Base-by-base conservation (phyloP, 352 stramenopile genomes). In the Globisporangium solare region DNA sequence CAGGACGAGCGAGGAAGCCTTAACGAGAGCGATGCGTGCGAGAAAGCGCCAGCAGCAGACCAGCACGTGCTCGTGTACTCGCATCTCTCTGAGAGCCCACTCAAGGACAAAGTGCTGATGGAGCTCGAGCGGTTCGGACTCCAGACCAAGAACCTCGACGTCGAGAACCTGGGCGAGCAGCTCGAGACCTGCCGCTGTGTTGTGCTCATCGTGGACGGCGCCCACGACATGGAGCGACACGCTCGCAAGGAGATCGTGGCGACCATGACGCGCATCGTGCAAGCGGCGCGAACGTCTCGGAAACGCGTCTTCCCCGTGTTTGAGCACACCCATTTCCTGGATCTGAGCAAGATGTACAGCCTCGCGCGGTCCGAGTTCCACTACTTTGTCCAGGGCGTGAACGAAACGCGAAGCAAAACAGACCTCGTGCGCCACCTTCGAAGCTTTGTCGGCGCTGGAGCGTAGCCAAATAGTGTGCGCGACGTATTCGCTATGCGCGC, bases 321-420 rank as follows among this genome's bases (percentile, higher is more conserved):
- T 5, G 73, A 80, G 35, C 73, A 79, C 20, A 53, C 40, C 24
- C 82, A 91, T 51, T 85, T 86, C 27, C 45, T 91, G 6, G 79
- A 86, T 52, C 70, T 89, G 22, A 89, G 78, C 66, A 86, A 88
- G 47, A 67, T 89, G 60, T 91, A 91, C 65, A 88, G 71, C 17
- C 67, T 91, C 12, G 67, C 77, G 22, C 71, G 76, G 41, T 88
- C 81, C 7, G 67, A 83, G 35, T 66, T 88, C n/a, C 77, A 82
- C 35, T 88, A 88, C 49, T 84, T 89, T 20, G 74, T 87, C 39
- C 70, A 85, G 40, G 73, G 70, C 18, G 64, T 78, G 21, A 74
- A 67, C 12, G 58, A 63, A 0, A 48, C 50, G 18, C 74, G 69
- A 13, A 80, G 74, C 52, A 73, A 78, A 1, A 58, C 60, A 0